These are phyloP conservation scores for Phaeosphaeriaceae sp. DNA, from an alignment of 2,329 filamentous ascomycete genomes.

Conservation along the genomic window DNA sequence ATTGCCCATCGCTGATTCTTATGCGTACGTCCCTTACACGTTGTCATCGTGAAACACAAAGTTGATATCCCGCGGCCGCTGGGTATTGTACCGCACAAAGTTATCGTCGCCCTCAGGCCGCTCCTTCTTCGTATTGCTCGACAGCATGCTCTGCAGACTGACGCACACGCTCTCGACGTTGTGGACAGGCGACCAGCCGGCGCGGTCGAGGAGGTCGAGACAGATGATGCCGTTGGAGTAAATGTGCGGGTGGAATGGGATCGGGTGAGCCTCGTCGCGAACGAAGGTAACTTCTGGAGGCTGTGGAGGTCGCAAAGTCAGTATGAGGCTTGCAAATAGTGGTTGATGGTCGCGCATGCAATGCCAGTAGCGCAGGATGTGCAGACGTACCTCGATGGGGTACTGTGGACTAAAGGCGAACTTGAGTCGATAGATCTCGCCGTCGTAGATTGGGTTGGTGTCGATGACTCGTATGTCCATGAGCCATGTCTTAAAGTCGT, in stretches of 20 bases:
- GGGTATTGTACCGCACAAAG: constrained; percentile 81
- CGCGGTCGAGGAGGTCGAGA: constrained; percentile 84
- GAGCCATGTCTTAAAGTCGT: constrained; percentile 87
- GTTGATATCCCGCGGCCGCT: constrained; percentile 84
- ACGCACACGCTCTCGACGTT: constrained; percentile 97
- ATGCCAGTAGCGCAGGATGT: not conserved
- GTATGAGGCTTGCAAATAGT: not conserved
- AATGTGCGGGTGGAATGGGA: constrained; percentile 96
- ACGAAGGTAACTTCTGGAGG: constrained; percentile 94
- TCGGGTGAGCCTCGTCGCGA: constrained; percentile 64
- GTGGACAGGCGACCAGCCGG: constrained; percentile 96
- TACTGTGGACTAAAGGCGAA: constrained; percentile 86
- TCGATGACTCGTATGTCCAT: constrained; percentile 93
- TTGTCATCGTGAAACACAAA: constrained; percentile 93
- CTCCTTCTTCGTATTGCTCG: constrained; percentile 90
- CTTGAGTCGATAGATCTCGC: constrained; percentile 81
- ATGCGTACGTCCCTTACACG: constrained; percentile 41
- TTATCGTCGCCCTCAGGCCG: constrained; percentile 88
- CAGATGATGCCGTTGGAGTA: constrained; percentile 99
- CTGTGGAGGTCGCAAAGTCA: constrained; percentile 54
- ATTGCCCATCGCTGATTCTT: constrained; percentile 4
- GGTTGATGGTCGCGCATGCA: not conserved
- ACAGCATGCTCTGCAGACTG: constrained; percentile 97
- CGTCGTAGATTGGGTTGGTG: constrained; percentile 83
- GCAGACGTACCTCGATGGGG: constrained; percentile 73